phyloP scores from a whole-genome alignment of 2,329 filamentous ascomycete genomes.

The Apiospora kogelbergensis region DNA sequence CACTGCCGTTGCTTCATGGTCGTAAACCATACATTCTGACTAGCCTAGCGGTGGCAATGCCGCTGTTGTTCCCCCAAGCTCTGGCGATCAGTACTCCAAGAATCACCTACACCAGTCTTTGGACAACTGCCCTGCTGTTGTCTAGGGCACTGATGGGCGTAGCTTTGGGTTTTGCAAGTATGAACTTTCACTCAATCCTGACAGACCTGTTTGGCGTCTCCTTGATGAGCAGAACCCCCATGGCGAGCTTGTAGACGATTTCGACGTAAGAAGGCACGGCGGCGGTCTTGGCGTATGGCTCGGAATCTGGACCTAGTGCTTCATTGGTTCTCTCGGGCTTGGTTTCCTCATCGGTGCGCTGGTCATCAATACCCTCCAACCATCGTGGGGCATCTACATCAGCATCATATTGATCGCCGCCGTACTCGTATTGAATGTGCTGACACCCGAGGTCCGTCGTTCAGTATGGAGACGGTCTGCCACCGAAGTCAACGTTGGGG shows the following conservation, averaged over 20 bases:
- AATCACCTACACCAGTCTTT: conserved; percentile 55
- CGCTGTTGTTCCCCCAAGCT: conserved; percentile 74
- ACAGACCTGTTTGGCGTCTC: conserved; percentile 77
- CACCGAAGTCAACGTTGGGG: conserved; percentile 58
- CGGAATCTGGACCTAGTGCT: conserved; percentile 76
- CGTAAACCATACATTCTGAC: conserved; percentile 75
- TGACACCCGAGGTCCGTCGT: conserved; percentile 70
- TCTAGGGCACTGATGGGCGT: conserved; percentile 67
- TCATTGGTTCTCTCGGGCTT: conserved; percentile 68
- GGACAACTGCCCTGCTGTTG: conserved; percentile 60
- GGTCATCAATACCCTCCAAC: conserved; percentile 63
- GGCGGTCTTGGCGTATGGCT: conserved; percentile 81
- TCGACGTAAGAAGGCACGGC: conserved; percentile 71
- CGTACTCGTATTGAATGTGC: conserved; percentile 67
- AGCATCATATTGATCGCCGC: conserved; percentile 66
- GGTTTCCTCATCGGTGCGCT: conserved; percentile 72
- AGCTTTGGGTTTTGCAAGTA: conserved; percentile 71
- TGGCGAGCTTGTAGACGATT: conserved; percentile 66
- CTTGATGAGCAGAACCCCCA: conserved; percentile 70
- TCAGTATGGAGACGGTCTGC: conserved; percentile 69
- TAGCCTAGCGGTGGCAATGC: conserved; percentile 67
- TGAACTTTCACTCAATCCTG: conserved; percentile 72
- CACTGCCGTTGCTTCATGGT: conserved; percentile 72
- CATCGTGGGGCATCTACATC: conserved; percentile 76
- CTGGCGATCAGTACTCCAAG: conserved; percentile 59